Evolutionary conservation across 345 rosid genomes (phyloP), one percentile per base, ranked within the genome.

Genomic region (Pseudoturritis turrita): DNA sequence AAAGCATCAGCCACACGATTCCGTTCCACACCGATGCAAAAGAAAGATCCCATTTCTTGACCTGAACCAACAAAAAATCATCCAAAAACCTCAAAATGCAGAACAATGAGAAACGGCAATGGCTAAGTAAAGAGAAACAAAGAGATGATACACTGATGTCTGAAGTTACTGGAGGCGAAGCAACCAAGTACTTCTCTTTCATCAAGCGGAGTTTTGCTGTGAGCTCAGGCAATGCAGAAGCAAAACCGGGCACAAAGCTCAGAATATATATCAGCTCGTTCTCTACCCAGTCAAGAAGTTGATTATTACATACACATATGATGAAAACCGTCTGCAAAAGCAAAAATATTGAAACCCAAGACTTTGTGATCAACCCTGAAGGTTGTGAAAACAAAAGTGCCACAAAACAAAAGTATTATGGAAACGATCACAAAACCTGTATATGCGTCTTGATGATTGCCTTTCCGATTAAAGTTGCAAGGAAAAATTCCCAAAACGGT

Each of bases 401-500:
- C 22, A 31, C 62, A 74, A n/a, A 41, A 23, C 18, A 52, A 12
- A 23, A 5, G 44, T 51, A 23, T 44, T 3, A 64, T 56, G 33
- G 33, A 57, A 69, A 49, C 6, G 66, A 14, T 57, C n/a, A 67
- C 17, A 77, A 59, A 62, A 93, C 98, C 97, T 93, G 98, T 71
- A 93, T 87, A 80, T 93, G 98, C 22, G 98, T 90, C 76, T 93
- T 93, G 67, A 93, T 81, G 62, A 90, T 51, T 25, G 98, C 98
- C 70, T 93, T 93, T 65, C 98, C 98, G 47, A 90, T 75, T 80
- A 93, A 73, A 0, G 98, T 93, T 40, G 98, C 88, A 52, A 90
- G 75, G 73, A 93, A 93, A 76, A 93, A 93, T 73, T 87, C 85
- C 98, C 97, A 88, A 75, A 93, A 93, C 1, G 93, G 85, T 70